Percentiles rank a stretch among this genome's conserved stretches.
phyloP scores from a whole-genome alignment of 371 early-diverging fungal species.

The Actinomortierella ambigua region DNA sequence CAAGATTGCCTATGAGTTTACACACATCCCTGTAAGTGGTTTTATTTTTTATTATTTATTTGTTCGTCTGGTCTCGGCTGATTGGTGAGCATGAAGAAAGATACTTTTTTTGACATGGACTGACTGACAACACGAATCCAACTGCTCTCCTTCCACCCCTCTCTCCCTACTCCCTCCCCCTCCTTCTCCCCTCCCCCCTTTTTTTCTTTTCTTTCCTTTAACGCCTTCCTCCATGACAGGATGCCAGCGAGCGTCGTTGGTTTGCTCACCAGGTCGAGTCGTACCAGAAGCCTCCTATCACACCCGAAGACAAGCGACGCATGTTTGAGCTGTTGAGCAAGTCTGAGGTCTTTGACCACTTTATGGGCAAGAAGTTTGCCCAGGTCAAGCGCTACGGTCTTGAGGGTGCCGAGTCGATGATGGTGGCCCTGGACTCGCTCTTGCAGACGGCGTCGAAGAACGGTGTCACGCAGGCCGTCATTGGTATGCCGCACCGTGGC shows the following conservation, averaged over 20 bases:
- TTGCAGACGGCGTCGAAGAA: conserved; percentile 70
- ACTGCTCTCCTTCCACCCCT: too few species aligned
- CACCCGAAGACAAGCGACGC: conserved; percentile 68
- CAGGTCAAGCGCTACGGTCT: conserved; percentile 96
- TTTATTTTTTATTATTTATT: background rate
- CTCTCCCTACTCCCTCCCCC: too few species aligned
- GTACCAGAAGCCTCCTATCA: conserved; percentile 59
- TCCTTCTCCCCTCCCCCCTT: too few species aligned
- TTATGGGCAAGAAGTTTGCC: conserved; percentile 94
- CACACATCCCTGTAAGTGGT: conserved; percentile 79
- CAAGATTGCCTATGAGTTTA: conserved; percentile 92
- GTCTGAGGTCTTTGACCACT: conserved; percentile 94
- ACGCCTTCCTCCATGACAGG: conserved; percentile 46
- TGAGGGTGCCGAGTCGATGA: conserved; percentile 97
- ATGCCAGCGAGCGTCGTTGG: conserved; percentile 88
- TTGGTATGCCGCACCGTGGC: conserved; percentile 98
- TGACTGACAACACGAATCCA: too few species aligned
- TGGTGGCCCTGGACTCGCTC: conserved; percentile 88
- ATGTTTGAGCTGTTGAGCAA: conserved; percentile 76
- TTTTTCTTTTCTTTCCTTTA: background rate
- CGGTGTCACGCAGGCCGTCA: conserved; percentile 77
- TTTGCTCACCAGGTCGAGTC: conserved; percentile 88
- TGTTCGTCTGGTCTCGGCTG: too few species aligned
- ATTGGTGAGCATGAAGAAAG: background rate
- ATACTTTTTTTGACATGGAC: too few species aligned